These are phyloP conservation scores for Tylopilus rubrobrunneus DNA, from an alignment of 768 basidiomycete species.

Conservation along the genomic window DNA sequence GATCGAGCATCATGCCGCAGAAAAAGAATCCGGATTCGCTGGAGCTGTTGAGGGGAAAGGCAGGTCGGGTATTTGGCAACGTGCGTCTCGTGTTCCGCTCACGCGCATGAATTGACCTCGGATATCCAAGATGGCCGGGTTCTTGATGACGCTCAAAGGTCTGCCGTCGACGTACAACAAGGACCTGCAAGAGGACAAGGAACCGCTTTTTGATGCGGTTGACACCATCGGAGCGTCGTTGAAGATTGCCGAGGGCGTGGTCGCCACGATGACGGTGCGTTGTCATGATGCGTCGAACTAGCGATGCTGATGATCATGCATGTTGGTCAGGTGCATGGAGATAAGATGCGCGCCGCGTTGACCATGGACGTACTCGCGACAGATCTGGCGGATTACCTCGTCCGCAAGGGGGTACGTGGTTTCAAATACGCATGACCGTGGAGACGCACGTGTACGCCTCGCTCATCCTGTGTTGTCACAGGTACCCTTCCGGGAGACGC, in stretches of 20 bases:
- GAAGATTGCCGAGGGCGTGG: slow-evolving; percentile 90
- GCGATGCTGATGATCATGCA: not conserved
- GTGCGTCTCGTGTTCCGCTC: slow-evolving; percentile 37
- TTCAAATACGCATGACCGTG: not conserved
- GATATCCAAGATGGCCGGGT: slow-evolving; percentile 78
- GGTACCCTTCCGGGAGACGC: slow-evolving; percentile 98
- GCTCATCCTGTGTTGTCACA: slow-evolving; percentile 26
- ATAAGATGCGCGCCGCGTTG: slow-evolving; percentile 86
- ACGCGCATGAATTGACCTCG: not conserved
- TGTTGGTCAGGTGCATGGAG: slow-evolving; percentile 72
- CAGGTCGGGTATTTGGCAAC: slow-evolving; percentile 91
- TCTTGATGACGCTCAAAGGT: slow-evolving; percentile 96
- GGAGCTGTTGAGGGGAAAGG: slow-evolving; percentile 92
- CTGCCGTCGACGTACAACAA: slow-evolving; percentile 99
- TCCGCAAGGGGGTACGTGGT: slow-evolving; percentile 87
- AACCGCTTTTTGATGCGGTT: slow-evolving; percentile 91
- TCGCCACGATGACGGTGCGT: slow-evolving; percentile 82
- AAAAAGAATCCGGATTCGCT: slow-evolving; percentile 99
- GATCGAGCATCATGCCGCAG: slow-evolving; percentile 99
- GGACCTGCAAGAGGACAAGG: slow-evolving; percentile 98
- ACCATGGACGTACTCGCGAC: slow-evolving; percentile 99
- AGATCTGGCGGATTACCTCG: slow-evolving; percentile 98
- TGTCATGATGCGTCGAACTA: not conserved
- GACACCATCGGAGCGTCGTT: slow-evolving; percentile 87
- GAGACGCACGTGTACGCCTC: not conserved